A percentile compares a stretch with the other conserved stretches of the same genome.
Conservation (phyloP, 1,284 basidiomycete species). For the Malassezia slooffiae region DNA sequence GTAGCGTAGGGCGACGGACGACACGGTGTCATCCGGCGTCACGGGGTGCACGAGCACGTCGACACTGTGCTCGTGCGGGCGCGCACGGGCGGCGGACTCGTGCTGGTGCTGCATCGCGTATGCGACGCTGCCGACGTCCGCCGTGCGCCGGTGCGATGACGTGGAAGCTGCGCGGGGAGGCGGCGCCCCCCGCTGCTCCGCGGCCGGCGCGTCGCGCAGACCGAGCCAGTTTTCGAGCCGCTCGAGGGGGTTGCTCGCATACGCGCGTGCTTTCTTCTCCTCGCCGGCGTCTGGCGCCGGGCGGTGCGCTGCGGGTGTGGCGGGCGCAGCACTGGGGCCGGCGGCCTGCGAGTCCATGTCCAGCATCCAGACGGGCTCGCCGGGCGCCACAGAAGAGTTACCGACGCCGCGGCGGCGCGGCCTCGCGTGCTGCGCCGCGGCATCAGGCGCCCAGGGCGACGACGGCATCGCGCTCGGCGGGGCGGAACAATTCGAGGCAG, state of each 20-base stretch:
- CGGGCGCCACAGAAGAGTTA: too few species aligned
- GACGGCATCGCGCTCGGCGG: too few species aligned
- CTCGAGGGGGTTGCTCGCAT: constrained; percentile 17
- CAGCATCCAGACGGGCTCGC: too few species aligned
- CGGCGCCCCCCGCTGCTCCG: background rate
- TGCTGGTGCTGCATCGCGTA: background rate
- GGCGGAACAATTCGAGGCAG: too few species aligned
- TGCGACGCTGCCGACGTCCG: background rate
- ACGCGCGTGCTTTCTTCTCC: too few species aligned
- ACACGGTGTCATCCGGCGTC: constrained; percentile 28
- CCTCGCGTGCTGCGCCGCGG: too few species aligned
- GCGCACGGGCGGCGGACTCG: background rate
- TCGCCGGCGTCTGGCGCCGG: too few species aligned
- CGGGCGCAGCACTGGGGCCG: too few species aligned
- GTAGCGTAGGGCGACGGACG: constrained; percentile 36
- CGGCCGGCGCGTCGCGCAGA: constrained; percentile 7
- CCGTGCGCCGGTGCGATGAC: background rate
- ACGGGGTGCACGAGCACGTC: constrained; percentile 41
- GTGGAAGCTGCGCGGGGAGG: background rate
- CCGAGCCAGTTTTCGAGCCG: constrained; percentile 36
- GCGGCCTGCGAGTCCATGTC: too few species aligned
- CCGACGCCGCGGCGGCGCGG: too few species aligned
- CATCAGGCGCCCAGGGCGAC: too few species aligned
- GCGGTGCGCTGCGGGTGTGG: too few species aligned
- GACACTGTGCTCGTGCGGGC: background rate